Base-by-base conservation (phyloP, 2,329 filamentous ascomycete species). In the Diplodia mutila region DNA sequence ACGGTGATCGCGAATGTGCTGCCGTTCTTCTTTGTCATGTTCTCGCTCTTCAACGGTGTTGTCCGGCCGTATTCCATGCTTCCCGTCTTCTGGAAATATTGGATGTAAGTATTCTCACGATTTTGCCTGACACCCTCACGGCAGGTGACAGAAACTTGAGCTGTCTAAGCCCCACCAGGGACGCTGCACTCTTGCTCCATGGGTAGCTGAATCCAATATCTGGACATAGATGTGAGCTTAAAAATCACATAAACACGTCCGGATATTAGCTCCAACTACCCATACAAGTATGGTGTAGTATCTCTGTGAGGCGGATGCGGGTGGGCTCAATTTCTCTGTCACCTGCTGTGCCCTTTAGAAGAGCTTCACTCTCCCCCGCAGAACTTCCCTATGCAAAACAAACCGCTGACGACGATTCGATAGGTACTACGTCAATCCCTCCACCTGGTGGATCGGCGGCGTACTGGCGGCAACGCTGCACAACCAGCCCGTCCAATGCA, bases 11-110 rank as follows among this genome's bases (percentile, higher is more conserved):
- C 87, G 52, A 93, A 94, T 74, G 77, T 77, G 16, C 81, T 93
- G 5, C 91, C 91, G 0, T 93, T 94, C 82, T 92, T 94, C 85
- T 91, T 94, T 80, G 88, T 93, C 76, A 89, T 92, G 82, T 89
- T 91, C 73, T 85, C 85, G 49, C 79, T 92, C 27, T 93, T 94
- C 84, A 93, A 92, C 80, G 91, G 91, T 71, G 88, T 94, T 23
- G 86, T 94, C 11, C 85, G 90, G 2, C 88, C 91, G 0, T 93
- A 91, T 76, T 72, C 78, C 1, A 80, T 84, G 69, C 82, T 93
- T 37, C 86, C 87, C 0, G 86, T 86, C 29, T 92, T 93, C 80
- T 94, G 89, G 89, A 82, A 84, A 48, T 91, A 90, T 79, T 92
- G 89, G 87, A 85, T 86, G 82, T 66, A 55, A 39, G 51, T 65